phyloP scores from a whole-genome alignment of 176 grass and related monocot species.

The Hyparrhenia diplandra region DNA sequence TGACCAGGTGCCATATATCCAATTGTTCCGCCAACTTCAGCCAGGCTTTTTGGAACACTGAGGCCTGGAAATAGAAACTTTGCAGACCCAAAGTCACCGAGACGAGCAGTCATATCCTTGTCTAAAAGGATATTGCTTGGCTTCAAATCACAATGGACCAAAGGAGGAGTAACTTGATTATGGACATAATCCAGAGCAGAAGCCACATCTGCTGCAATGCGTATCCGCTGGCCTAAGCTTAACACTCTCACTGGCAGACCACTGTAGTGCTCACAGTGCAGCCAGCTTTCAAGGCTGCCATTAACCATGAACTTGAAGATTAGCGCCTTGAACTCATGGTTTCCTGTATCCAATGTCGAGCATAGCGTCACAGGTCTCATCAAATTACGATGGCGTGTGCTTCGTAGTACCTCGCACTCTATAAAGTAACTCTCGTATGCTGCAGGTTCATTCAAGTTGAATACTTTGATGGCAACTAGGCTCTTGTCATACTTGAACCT shows the following conservation, averaged over 20 bases:
- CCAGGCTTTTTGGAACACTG: not conserved
- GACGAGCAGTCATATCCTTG: constrained; percentile 9
- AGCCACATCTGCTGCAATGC: constrained; percentile 11
- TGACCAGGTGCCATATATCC: constrained; percentile 39
- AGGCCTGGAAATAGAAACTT: constrained; percentile 3
- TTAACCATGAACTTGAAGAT: constrained; percentile 32
- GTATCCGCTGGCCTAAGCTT: constrained; percentile 17
- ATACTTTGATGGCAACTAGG: constrained; percentile 28
- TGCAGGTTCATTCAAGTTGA: constrained; percentile 5
- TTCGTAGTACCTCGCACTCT: constrained; percentile 21
- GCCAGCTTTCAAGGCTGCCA: constrained; percentile 30
- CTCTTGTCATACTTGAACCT: not conserved
- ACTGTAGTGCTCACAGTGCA: not conserved
- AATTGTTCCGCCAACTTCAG: constrained; percentile 20
- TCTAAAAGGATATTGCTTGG: constrained; percentile 32
- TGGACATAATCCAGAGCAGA: constrained; percentile 34
- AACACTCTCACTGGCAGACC: not conserved
- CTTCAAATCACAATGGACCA: constrained; percentile 35
- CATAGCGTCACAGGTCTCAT: not conserved
- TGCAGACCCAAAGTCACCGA: constrained; percentile 31
- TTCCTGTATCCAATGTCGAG: not conserved
- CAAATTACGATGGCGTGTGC: constrained; percentile 16
- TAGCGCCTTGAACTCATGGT: constrained; percentile 31
- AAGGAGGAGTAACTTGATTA: constrained; percentile 6
- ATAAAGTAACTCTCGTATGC: not conserved